Conservation (phyloP, 2,329 filamentous ascomycete species). For the Sclerotinia nivalis region DNA sequence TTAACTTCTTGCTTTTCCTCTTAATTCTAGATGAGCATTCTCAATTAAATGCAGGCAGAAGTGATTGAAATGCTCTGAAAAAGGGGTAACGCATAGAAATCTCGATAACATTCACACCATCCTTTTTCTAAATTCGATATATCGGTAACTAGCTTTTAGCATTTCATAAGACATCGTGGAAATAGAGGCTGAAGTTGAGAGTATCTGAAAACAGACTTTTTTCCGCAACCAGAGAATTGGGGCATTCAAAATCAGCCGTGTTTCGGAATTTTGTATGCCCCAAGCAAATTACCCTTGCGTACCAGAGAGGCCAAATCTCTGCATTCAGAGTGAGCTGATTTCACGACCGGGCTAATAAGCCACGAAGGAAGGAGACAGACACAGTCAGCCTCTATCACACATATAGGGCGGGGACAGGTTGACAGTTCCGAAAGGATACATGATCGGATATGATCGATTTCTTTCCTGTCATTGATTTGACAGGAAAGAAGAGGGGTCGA, state of each 20-base stretch:
- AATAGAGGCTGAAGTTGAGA: background rate
- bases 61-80: background rate
- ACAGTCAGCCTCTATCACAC: background rate
- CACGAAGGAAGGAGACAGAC: slow-evolving; percentile 1
- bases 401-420: background rate
- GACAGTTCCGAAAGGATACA: background rate
- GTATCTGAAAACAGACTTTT: background rate
- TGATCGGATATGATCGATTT: background rate
- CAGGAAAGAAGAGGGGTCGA: background rate
- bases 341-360: background rate
- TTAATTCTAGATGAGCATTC: background rate
- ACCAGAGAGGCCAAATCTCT: background rate
- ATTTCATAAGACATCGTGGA: slow-evolving; percentile 2
- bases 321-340: background rate
- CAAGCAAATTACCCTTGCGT: background rate
- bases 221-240: background rate
- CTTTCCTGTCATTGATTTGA: too few species aligned
- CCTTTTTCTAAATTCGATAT: background rate
- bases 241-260: slow-evolving; percentile 6
- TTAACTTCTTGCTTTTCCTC: background rate
- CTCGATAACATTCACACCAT: background rate
- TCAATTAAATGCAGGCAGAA: background rate
- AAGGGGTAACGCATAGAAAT: background rate
- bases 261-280: slow-evolving; percentile 4
- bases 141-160: background rate